A percentile compares a stretch with the other conserved stretches of the same genome.
Conservation (phyloP, 805 yeast species). For the Candida adriatica region DNA sequence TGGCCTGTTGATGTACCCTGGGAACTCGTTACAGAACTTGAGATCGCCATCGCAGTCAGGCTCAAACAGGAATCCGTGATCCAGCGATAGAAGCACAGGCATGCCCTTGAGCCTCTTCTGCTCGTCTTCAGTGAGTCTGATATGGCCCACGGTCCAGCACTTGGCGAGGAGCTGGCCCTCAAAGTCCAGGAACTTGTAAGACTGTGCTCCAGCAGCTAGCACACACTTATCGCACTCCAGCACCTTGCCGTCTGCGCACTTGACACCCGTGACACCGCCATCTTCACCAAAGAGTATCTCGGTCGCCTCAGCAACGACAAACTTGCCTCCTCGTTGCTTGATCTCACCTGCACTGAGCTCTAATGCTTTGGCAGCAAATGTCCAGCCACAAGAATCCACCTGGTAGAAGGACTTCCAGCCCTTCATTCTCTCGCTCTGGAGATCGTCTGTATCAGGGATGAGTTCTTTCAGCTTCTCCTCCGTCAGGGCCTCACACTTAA, state of each 20-base stretch:
- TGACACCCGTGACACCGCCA: conserved; percentile 24
- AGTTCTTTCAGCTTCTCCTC: conserved; percentile 5
- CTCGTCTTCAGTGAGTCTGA: conserved; percentile 29
- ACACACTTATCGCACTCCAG: conserved; percentile 24
- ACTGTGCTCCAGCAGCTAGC: conserved; percentile 35
- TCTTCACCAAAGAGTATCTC: conserved; percentile 19
- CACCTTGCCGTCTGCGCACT: conserved; percentile 22
- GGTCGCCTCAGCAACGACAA: conserved; percentile 13
- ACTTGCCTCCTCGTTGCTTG: conserved; percentile 27
- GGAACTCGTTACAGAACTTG: conserved; percentile 35
- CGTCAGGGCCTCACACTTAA: conserved; percentile 5
- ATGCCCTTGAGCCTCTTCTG: conserved; percentile 23
- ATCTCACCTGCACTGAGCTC: conserved; percentile 24
- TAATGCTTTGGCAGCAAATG: conserved; percentile 28
- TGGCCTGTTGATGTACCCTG: conserved; percentile 28
- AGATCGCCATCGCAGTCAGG: conserved; percentile 31
- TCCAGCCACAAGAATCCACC: conserved; percentile 30
- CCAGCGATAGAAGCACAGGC: conserved; percentile 32
- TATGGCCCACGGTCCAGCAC: conserved; percentile 37
- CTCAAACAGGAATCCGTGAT: conserved; percentile 36
- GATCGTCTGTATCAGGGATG: conserved; percentile 8
- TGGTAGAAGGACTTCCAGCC: conserved; percentile 30
- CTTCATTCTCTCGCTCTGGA: conserved; percentile 9
- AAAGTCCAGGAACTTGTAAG: conserved; percentile 29
- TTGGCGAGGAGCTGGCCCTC: conserved; percentile 31